Conservation (phyloP, 495 filamentous ascomycete genomes). For the Penicillium chermesinum region DNA sequence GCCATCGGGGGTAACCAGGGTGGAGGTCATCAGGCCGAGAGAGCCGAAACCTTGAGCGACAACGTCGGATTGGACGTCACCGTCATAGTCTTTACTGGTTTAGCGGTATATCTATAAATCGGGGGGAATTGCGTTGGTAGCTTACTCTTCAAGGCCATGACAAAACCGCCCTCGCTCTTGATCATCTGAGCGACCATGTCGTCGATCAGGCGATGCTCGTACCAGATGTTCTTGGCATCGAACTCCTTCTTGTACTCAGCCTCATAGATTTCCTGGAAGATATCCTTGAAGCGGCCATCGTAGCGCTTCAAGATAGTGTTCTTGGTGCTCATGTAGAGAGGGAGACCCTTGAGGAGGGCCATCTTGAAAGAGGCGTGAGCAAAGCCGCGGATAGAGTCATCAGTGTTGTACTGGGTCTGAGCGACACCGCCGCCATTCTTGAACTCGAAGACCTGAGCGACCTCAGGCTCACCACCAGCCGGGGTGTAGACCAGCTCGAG, state of each 20-base stretch:
- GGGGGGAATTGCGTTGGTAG: slow-evolving; percentile 4
- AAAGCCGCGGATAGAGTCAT: slow-evolving; percentile 89
- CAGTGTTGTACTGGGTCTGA: slow-evolving; percentile 95
- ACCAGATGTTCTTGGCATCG: slow-evolving; percentile 91
- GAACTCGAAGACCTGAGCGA: slow-evolving; percentile 87
- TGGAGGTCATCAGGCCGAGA: slow-evolving; percentile 95
- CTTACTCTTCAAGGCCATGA: slow-evolving; percentile 97
- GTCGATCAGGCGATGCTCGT: slow-evolving; percentile 97
- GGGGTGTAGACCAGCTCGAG: slow-evolving; percentile 94
- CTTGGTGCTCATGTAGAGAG: slow-evolving; percentile 98
- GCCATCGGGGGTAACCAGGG: slow-evolving; percentile 91
- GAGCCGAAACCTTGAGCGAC: slow-evolving; percentile 98
- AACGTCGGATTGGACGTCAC: slow-evolving; percentile 97
- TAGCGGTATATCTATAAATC: neutral
- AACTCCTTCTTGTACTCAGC: slow-evolving; percentile 80
- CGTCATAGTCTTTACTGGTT: slow-evolving; percentile 75
- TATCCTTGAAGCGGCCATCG: slow-evolving; percentile 97
- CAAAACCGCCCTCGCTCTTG: slow-evolving; percentile 89
- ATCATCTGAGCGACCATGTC: slow-evolving; percentile 99
- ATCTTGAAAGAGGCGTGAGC: slow-evolving; percentile 95
- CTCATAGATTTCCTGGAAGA: slow-evolving; percentile 97
- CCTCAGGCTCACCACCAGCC: slow-evolving; percentile 70
- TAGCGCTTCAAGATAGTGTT: slow-evolving; percentile 99
- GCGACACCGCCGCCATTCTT: slow-evolving; percentile 82
- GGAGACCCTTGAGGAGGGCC: slow-evolving; percentile 76